Conservation (phyloP, 768 basidiomycete genomes). For the Zangia roseola region DNA sequence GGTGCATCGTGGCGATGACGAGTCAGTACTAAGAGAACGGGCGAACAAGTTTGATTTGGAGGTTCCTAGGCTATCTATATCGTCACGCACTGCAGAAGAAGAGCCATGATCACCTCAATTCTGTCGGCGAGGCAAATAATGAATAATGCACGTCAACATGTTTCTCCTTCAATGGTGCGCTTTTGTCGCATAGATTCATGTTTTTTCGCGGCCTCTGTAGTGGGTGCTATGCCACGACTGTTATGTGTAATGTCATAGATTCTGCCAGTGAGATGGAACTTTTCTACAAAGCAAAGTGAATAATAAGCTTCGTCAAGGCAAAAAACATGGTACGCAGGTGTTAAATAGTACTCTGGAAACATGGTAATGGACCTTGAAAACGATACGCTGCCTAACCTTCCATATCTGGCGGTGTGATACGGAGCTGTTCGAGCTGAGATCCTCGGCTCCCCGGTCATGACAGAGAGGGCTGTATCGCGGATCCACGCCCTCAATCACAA, state of each 20-base stretch:
- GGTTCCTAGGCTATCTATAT: no score
- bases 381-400: neutral
- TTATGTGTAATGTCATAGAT: neutral
- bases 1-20: neutral
- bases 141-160: neutral
- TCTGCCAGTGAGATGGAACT: no score
- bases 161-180: neutral
- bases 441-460: slow-evolving; percentile 7
- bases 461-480: slow-evolving; percentile 14
- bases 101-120: no score
- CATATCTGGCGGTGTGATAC: slow-evolving; percentile 1
- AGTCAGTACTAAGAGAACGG: neutral
- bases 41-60: neutral
- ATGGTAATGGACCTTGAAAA: neutral
- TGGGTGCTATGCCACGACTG: no score
- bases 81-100: no score
- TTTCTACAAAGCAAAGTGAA: no score
- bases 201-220: no score
- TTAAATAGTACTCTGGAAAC: no score
- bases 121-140: no score
- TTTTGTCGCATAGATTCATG: no score
- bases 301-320: no score
- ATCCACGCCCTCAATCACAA: neutral
- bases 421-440: slow-evolving; percentile 6
- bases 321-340: no score